Evolutionary conservation across 2,329 filamentous ascomycete species (phyloP).

Genomic region (Cryphonectria japonica): DNA sequence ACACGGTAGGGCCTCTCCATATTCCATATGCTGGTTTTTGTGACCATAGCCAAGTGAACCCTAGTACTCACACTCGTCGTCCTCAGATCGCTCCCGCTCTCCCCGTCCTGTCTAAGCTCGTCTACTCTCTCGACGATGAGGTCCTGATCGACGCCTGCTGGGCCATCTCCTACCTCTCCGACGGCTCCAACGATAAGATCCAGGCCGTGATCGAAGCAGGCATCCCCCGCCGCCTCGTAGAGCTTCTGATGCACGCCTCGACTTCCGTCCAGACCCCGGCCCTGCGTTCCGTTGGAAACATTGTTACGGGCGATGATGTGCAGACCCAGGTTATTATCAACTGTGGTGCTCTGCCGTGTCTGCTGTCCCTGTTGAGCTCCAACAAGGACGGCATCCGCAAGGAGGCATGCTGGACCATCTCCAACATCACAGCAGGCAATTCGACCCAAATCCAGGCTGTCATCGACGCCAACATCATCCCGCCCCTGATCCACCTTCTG

Average conservation of each 20-base stretch:
- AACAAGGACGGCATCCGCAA: constrained; percentile 99
- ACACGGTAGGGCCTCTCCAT: constrained; percentile 68
- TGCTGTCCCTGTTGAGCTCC: constrained; percentile 92
- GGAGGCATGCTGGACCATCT: constrained; percentile 99
- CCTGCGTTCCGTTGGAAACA: constrained; percentile 96
- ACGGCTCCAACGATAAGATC: constrained; percentile 98
- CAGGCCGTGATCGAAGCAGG: constrained; percentile 98
- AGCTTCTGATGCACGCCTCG: constrained; percentile 96
- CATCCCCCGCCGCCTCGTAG: constrained; percentile 93
- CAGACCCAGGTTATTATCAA: constrained; percentile 99
- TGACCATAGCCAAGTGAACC: not conserved
- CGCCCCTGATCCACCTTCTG: constrained; percentile 91
- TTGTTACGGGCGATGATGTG: constrained; percentile 97
- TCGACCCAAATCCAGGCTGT: constrained; percentile 97
- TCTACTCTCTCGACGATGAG: constrained; percentile 98
- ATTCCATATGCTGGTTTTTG: not conserved
- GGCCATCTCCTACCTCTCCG: constrained; percentile 98
- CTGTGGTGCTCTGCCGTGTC: constrained; percentile 87
- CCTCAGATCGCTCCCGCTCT: constrained; percentile 87
- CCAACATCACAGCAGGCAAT: constrained; percentile 98
- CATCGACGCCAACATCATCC: constrained; percentile 95
- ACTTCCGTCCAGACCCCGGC: constrained; percentile 98
- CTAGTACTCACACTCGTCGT: constrained; percentile 28
- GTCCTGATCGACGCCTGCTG: constrained; percentile 99
- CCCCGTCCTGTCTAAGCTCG: constrained; percentile 92